Conservation (phyloP, 202 grass and related monocot genomes). For the Bolboschoenoplectus hybrid region DNA sequence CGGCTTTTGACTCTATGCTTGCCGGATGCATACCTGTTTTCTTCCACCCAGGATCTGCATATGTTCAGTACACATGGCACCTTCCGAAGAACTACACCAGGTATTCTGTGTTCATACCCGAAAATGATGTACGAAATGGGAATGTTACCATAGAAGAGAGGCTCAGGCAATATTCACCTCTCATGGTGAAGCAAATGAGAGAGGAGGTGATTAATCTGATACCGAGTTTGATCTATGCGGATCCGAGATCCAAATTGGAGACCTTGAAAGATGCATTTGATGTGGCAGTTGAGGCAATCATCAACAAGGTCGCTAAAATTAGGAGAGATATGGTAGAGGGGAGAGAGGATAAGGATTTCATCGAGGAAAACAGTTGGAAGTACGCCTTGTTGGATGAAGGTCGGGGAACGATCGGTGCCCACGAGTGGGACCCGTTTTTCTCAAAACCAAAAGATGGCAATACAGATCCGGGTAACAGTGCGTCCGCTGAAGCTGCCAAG, state of each 20-base stretch:
- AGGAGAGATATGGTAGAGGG: conserved; percentile 74
- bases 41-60: conserved; percentile 96
- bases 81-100: conserved; percentile 87
- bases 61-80: conserved; percentile 93
- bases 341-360: conserved; percentile 71
- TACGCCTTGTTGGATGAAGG: conserved; percentile 81
- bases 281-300: conserved; percentile 77
- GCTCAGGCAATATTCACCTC: conserved; percentile 61
- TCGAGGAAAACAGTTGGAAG: conserved; percentile 96
- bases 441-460: conserved; percentile 84
- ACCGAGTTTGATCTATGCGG: conserved; percentile 84
- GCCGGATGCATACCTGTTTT: conserved; percentile 96
- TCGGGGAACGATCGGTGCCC: conserved; percentile 60
- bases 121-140: conserved; percentile 55
- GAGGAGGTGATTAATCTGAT: conserved; percentile 95
- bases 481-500: conserved; percentile 73
- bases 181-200: conserved; percentile 66
- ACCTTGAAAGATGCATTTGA: conserved; percentile 88
- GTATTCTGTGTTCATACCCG: conserved; percentile 93
- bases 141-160: conserved; percentile 78
- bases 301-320: conserved; percentile 77
- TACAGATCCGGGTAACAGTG: conserved; percentile 51
- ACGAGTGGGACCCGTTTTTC: conserved; percentile 97
- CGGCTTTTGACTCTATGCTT: conserved; percentile 92
- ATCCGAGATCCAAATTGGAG: conserved; percentile 90